A percentile compares a stretch with the other conserved stretches of the same genome.
Conservation (phyloP, 108 stramenopile genomes). For the Cylindrotheca closterium region DNA sequence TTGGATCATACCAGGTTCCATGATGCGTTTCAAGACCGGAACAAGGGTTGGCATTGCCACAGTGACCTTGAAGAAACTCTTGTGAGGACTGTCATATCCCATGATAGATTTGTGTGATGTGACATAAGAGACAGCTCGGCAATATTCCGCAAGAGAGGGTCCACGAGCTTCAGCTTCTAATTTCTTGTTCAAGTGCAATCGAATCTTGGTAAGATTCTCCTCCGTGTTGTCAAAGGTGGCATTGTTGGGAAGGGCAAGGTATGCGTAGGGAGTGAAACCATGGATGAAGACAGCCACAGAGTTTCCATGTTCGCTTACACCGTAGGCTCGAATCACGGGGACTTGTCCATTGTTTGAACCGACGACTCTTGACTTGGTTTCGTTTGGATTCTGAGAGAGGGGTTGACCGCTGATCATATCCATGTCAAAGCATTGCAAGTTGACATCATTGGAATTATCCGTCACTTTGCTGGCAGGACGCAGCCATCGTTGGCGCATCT, state of each 20-base stretch:
- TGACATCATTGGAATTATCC: conserved; percentile 48
- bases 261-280: conserved; percentile 96
- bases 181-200: conserved; percentile 25
- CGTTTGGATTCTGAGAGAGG: conserved; percentile 71
- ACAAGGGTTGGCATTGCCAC: conserved; percentile 92
- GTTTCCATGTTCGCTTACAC: conserved; percentile 91
- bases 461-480: conserved; percentile 49
- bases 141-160: conserved; percentile 33
- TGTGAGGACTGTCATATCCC: conserved; percentile 86
- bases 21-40: conserved; percentile 84
- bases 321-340: conserved; percentile 94
- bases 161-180: conserved; percentile 34
- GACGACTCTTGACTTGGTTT: conserved; percentile 39
- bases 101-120: conserved; percentile 72
- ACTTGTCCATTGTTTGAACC: conserved; percentile 70
- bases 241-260: conserved; percentile 73
- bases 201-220: conserved; percentile 55
- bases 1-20: conserved; percentile 92
- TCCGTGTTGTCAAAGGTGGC: conserved; percentile 49
- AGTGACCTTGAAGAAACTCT: conserved; percentile 82
- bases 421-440: conserved; percentile 96
- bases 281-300: conserved; percentile 92
- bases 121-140: conserved; percentile 62
- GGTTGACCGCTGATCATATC: conserved; percentile 89
- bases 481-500: conserved; percentile 32